phyloP scores from a whole-genome alignment of 495 filamentous ascomycete genomes.

The Xylaria flabelliformis region DNA sequence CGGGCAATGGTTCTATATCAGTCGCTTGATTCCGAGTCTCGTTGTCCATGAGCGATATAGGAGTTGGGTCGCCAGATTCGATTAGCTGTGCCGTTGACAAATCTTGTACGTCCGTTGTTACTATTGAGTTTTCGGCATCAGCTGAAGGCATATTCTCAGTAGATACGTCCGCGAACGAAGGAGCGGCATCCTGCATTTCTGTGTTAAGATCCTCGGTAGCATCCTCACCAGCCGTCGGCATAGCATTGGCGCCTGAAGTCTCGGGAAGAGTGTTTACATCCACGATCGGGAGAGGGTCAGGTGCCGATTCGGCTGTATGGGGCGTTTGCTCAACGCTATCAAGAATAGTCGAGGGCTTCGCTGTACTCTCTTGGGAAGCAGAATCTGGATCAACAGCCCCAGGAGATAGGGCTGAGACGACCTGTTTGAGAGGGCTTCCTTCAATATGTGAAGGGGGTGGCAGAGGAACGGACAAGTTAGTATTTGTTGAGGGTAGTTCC shows the following conservation, averaged over 20 bases:
- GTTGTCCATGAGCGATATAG: background rate
- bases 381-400: conserved; percentile 20
- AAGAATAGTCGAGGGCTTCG: background rate
- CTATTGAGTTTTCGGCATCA: background rate
- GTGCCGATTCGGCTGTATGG: background rate
- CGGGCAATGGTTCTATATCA: background rate
- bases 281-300: background rate
- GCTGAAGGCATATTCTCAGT: conserved; percentile 1
- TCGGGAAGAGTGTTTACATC: background rate
- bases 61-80: background rate
- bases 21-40: background rate
- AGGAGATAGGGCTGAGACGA: conserved; percentile 41
- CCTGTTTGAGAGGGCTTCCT: conserved; percentile 56
- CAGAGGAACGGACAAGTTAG: conserved; percentile 29
- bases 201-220: background rate
- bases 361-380: background rate
- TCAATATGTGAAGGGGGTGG: conserved; percentile 44
- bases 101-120: background rate
- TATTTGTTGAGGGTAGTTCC: conserved; percentile 18
- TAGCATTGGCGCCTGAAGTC: background rate
- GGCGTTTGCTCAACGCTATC: background rate
- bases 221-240: background rate
- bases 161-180: background rate
- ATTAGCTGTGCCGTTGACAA: background rate
- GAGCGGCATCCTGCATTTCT: conserved; percentile 18